phyloP scores from a whole-genome alignment of 129 eudicot genomes.

The Solidago caesia region DNA sequence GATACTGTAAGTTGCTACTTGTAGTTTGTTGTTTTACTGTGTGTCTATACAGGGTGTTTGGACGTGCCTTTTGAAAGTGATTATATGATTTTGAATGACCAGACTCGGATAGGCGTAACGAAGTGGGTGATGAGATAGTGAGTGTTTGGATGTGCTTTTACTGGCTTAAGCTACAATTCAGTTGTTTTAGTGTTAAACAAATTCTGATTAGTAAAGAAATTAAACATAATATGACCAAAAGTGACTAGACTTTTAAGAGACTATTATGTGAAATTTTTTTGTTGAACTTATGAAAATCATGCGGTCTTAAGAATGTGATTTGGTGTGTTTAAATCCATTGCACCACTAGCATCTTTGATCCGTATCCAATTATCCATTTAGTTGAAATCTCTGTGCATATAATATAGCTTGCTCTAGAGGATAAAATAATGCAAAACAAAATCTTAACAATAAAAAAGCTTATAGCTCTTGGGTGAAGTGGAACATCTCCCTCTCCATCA shows the following conservation, averaged over 20 bases:
- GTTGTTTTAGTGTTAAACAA: background rate
- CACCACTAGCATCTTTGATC: conserved; percentile 3
- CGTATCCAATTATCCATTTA: background rate
- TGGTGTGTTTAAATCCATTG: background rate
- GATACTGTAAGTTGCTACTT: conserved; percentile 66
- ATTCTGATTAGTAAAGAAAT: too few species aligned
- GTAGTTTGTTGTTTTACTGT: background rate
- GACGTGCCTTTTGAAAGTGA: too few species aligned
- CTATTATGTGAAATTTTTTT: too few species aligned
- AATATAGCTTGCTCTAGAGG: conserved; percentile 7
- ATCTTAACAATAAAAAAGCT: conserved; percentile 20
- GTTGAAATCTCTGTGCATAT: background rate
- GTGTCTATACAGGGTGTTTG: background rate
- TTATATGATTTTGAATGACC: background rate
- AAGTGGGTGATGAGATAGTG: background rate
- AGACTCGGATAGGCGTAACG: background rate
- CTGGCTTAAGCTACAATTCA: background rate
- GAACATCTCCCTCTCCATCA: conserved; percentile 77
- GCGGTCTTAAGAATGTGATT: conserved; percentile 10
- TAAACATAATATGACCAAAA: too few species aligned
- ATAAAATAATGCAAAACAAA: background rate
- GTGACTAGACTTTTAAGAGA: background rate
- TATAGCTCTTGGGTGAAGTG: conserved; percentile 98
- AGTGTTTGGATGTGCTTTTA: background rate
- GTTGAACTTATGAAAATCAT: background rate